Percentiles rank a stretch among this genome's conserved stretches.
phyloP scores from a whole-genome alignment of 2,329 filamentous ascomycete genomes.

The Hymenoscyphus scutula region DNA sequence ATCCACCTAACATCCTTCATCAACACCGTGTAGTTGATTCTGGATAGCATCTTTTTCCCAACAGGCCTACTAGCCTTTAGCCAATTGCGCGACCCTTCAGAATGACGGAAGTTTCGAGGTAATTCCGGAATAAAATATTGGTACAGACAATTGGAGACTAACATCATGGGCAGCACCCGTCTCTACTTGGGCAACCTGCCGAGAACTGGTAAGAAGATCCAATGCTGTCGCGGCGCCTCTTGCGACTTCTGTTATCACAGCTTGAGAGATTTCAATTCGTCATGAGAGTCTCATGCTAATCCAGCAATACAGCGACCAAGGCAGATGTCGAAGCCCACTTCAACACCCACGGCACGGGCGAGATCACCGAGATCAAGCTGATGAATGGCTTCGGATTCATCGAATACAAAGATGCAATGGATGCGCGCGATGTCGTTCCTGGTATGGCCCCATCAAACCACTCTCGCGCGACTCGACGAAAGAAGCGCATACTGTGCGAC shows the following conservation, averaged over 20 bases:
- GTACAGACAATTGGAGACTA: not conserved
- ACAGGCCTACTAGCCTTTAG: not conserved
- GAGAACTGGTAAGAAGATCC: slow-evolving; percentile 72
- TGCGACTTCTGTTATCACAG: not conserved
- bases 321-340: slow-evolving; percentile 96
- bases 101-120: slow-evolving; percentile 75
- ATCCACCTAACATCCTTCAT: not conserved
- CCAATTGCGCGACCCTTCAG: slow-evolving; percentile 18
- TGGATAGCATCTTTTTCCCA: not conserved
- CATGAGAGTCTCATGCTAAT: slow-evolving; percentile 19
- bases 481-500: not conserved
- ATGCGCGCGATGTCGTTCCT: slow-evolving; percentile 96
- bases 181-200: slow-evolving; percentile 98
- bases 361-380: slow-evolving; percentile 98
- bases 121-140: not conserved
- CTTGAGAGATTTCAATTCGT: not conserved
- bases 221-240: not conserved
- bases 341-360: slow-evolving; percentile 89
- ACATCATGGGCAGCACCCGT: slow-evolving; percentile 61
- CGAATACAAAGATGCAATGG: slow-evolving; percentile 97
- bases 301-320: slow-evolving; percentile 73
- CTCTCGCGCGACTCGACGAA: slow-evolving; percentile 22
- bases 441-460: slow-evolving; percentile 57
- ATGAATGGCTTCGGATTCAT: slow-evolving; percentile 99
- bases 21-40: not conserved